Evolutionary conservation across 768 basidiomycete genomes (phyloP), one percentile per base, ranked within the genome.

Genomic region (Lactifluus volemus): DNA sequence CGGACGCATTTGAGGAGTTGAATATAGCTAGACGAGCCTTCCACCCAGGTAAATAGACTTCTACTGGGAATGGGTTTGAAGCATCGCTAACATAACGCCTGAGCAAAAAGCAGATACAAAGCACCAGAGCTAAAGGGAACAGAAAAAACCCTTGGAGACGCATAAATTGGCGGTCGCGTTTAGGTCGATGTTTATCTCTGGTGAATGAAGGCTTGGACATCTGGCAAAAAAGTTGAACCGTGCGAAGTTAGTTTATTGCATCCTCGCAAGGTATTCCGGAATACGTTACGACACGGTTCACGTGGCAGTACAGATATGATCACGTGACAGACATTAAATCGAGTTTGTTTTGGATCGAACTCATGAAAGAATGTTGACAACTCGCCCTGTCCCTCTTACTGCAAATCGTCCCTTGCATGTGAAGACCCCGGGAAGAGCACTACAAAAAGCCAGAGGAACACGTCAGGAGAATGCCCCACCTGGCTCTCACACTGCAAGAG

Each of bases 401-500:
- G 53, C 52, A 6, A 73, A 69, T 48, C 68, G 67, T 59, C 65
- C 44, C 49, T 58, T 55, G 17, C 59, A 63, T 29, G 67, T 76
- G 1, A 85, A 81, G 70, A 88, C 85, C 0, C 86, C 85, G 2
- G 83, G 79, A n/a, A 73, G 78, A 38, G 74, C 67, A 11, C 70
- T 75, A 36, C 72, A 70, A 69, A 74, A 76, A 71, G 68, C 73
- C 66, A 65, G 73, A 53, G 61, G 67, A 49, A 71, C 70, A 30
- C 70, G 78, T 34, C 78, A 78, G 63, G 83, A 86, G 66, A 85
- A 87, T 66, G 76, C 75, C 4, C 51, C 73, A 42, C 70, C 76
- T 10, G 76, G 69, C 30, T 68, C 75, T 7, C 73, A 65, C 66
- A 77, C 81, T 1, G 76, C 76, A 66, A 75, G 59, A 51, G 81